These are phyloP conservation scores for Chiua virens DNA, from an alignment of 768 basidiomycete genomes.

Conservation along the genomic window DNA sequence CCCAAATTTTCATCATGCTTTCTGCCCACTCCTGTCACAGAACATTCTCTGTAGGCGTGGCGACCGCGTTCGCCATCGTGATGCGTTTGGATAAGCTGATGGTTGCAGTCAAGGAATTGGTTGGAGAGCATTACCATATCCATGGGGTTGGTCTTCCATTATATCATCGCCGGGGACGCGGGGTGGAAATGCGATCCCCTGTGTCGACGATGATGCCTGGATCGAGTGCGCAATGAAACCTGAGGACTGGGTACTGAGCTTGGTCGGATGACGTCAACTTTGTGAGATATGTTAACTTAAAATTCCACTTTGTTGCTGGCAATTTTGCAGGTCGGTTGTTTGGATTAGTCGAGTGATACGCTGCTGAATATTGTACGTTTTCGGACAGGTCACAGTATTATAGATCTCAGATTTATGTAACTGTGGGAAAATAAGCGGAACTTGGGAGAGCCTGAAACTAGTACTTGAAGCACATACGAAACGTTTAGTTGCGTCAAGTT, in stretches of 20 bases:
- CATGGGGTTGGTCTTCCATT: conserved; percentile 52
- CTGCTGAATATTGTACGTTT: no score
- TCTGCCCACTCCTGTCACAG: conserved; percentile 30
- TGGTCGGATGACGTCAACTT: background rate
- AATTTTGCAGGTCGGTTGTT: no score
- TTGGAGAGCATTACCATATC: conserved; percentile 88
- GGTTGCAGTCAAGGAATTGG: conserved; percentile 80
- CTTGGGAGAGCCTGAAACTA: no score
- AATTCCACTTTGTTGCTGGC: no score
- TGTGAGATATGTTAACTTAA: no score
- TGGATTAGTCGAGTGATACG: no score
- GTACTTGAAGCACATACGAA: no score
- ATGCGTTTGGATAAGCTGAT: conserved; percentile 74
- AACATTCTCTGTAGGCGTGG: conserved; percentile 71
- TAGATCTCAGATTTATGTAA: no score
- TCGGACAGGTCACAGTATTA: no score
- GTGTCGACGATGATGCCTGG: background rate
- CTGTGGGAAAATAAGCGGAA: no score
- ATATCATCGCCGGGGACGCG: conserved; percentile 21
- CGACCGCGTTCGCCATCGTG: conserved; percentile 68
- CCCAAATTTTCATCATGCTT: conserved; percentile 4
- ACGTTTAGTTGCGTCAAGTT: no score
- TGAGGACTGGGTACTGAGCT: no score
- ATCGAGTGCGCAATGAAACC: background rate
- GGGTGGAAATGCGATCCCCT: conserved; percentile 33